Conservation (phyloP, 352 stramenopile genomes). For the Pythium vanterpoolii region DNA sequence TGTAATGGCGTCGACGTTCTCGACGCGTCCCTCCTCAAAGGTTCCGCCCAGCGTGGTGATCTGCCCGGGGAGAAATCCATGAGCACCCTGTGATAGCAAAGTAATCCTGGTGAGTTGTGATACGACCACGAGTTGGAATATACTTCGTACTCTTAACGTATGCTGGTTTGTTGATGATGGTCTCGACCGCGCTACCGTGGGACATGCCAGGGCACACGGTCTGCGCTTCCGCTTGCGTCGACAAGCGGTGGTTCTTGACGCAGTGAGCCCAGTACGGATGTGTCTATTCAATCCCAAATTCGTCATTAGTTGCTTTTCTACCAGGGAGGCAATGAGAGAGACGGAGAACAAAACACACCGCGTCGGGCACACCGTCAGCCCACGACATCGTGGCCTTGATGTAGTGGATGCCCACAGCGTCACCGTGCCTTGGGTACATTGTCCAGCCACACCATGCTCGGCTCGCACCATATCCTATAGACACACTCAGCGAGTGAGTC, state of each 20-base stretch:
- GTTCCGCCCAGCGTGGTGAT: slow-evolving; percentile 40
- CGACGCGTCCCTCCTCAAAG: slow-evolving; percentile 44
- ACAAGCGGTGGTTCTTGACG: slow-evolving; percentile 49
- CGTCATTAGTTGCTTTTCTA: background rate
- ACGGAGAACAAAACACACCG: slow-evolving; percentile 21
- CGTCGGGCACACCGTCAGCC: slow-evolving; percentile 28
- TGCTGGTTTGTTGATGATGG: slow-evolving; percentile 64
- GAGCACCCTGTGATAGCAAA: slow-evolving; percentile 29
- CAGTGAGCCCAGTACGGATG: slow-evolving; percentile 71
- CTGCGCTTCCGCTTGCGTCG: slow-evolving; percentile 35
- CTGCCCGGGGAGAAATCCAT: slow-evolving; percentile 50
- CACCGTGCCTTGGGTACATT: slow-evolving; percentile 35
- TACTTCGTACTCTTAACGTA: too few species aligned
- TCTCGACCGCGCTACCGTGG: slow-evolving; percentile 51
- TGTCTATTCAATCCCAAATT: slow-evolving; percentile 4
- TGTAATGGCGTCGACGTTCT: slow-evolving; percentile 28
- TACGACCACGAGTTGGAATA: background rate
- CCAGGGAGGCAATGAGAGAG: background rate
- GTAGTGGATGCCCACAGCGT: slow-evolving; percentile 48
- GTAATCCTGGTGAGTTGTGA: background rate
- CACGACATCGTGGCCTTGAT: slow-evolving; percentile 48
- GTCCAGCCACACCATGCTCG: slow-evolving; percentile 55
- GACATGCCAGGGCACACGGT: slow-evolving; percentile 34
- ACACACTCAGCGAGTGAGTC: background rate
- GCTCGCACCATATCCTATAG: slow-evolving; percentile 58